Evolutionary conservation across 768 basidiomycete genomes (phyloP).

Genomic region (Termitomyces sp.): DNA sequence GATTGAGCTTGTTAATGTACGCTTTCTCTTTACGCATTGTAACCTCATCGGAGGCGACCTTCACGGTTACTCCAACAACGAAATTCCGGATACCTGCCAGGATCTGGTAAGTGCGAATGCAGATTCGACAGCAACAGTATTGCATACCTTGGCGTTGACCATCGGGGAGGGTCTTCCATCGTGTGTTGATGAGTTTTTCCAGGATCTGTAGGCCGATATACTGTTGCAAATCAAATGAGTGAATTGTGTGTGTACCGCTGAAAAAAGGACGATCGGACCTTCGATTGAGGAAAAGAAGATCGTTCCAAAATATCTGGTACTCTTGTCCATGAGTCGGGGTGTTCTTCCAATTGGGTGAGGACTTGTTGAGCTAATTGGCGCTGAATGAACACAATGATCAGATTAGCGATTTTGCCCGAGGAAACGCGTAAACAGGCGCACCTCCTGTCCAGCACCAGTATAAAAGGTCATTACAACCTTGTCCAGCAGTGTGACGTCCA

Average conservation of each 20-base stretch:
- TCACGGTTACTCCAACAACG: slow-evolving; percentile 89
- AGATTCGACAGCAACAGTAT: not conserved
- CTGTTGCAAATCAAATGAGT: slow-evolving; percentile 33
- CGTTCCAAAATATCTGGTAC: slow-evolving; percentile 92
- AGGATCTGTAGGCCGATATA: slow-evolving; percentile 97
- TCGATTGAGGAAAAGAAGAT: slow-evolving; percentile 82
- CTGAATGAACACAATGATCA: slow-evolving; percentile 37
- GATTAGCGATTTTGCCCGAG: slow-evolving; percentile 19
- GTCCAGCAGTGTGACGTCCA: slow-evolving; percentile 91
- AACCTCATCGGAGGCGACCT: slow-evolving; percentile 88
- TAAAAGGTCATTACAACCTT: slow-evolving; percentile 92
- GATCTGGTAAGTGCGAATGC: not conserved
- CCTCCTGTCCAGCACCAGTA: slow-evolving; percentile 70
- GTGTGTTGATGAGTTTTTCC: slow-evolving; percentile 89
- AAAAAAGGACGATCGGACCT: slow-evolving; percentile 39
- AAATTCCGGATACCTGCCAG: slow-evolving; percentile 89
- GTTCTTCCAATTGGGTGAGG: slow-evolving; percentile 94
- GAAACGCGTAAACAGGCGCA: slow-evolving; percentile 30
- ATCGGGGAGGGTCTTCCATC: slow-evolving; percentile 95
- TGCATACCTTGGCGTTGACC: slow-evolving; percentile 82
- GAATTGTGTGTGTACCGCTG: not conserved
- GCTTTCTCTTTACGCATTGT: slow-evolving; percentile 90
- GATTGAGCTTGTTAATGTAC: slow-evolving; percentile 93
- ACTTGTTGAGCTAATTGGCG: slow-evolving; percentile 94
- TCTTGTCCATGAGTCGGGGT: slow-evolving; percentile 95